Conservation (phyloP, 495 filamentous ascomycete species). For the Talaromyces ruber region DNA sequence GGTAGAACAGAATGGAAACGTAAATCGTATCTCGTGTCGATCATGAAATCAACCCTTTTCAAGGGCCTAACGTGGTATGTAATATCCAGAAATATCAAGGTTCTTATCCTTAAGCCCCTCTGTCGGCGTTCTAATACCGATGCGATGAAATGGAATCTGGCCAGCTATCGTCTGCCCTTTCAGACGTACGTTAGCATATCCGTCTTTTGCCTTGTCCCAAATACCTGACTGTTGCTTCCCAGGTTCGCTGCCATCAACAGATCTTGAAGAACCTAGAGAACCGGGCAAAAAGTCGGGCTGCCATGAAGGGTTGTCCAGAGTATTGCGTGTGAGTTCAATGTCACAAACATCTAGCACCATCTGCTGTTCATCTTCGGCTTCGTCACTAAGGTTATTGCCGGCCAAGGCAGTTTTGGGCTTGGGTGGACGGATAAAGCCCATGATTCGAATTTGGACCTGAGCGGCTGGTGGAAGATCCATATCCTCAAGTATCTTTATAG, state of each 20-base stretch:
- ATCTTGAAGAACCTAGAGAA: constrained; percentile 15
- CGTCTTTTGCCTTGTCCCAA: constrained; percentile 24
- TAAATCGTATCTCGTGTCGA: background rate
- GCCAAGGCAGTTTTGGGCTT: constrained; percentile 9
- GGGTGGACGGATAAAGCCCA: constrained; percentile 42
- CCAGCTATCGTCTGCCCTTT: constrained; percentile 42
- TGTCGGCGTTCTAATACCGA: constrained; percentile 45
- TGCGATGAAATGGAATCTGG: constrained; percentile 42
- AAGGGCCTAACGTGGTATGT: constrained; percentile 21
- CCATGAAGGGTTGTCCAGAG: constrained; percentile 49
- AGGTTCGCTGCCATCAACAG: constrained; percentile 6
- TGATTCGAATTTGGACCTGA: constrained; percentile 40
- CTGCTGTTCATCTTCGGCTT: constrained; percentile 28
- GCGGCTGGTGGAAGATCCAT: constrained; percentile 21
- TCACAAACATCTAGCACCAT: constrained; percentile 39
- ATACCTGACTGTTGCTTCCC: constrained; percentile 18
- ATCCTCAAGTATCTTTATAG: constrained; percentile 39
- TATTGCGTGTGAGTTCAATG: constrained; percentile 35
- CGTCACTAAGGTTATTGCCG: constrained; percentile 14
- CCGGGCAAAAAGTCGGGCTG: constrained; percentile 20
- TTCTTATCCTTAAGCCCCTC: constrained; percentile 38
- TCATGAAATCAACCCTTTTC: background rate
- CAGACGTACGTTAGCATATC: constrained; percentile 26
- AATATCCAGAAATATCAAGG: constrained; percentile 29
- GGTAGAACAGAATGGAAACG: background rate